Evolutionary conservation across 2,329 filamentous ascomycete species (phyloP).

Genomic region (Venturia oleaginea): DNA sequence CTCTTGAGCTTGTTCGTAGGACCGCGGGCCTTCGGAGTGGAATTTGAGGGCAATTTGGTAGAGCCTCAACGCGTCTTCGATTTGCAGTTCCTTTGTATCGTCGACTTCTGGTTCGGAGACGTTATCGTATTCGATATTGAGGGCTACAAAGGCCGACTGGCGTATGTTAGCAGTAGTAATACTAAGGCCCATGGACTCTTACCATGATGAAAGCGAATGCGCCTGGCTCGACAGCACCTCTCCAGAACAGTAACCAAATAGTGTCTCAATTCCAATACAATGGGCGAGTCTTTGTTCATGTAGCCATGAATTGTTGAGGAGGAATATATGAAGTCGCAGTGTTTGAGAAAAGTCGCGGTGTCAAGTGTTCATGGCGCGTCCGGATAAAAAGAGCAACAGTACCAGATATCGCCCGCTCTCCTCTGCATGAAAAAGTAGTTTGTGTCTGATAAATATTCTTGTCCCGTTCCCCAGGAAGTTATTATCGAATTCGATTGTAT

Average conservation of each 20-base stretch:
- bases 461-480: too few relatives aligned
- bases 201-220: not conserved
- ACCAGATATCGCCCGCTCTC: not conserved
- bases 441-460: too few relatives aligned
- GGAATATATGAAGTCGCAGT: not conserved
- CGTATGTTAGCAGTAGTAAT: not conserved
- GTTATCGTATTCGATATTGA: conserved; percentile 93
- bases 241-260: not conserved
- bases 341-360: not conserved
- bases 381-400: not conserved
- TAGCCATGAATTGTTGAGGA: not conserved
- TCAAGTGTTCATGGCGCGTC: not conserved
- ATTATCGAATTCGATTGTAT: not conserved
- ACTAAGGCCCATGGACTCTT: not conserved
- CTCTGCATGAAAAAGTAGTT: not conserved
- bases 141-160: conserved; percentile 61
- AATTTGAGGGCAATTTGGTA: conserved; percentile 88
- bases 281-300: not conserved
- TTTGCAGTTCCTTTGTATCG: conserved; percentile 91
- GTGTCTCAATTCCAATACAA: not conserved
- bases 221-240: not conserved
- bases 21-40: conserved; percentile 74
- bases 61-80: conserved; percentile 91
- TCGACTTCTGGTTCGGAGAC: conserved; percentile 86
- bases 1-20: conserved; percentile 64